Percentiles rank a stretch among this genome's conserved stretches.
phyloP scores from a whole-genome alignment of 78 protist genomes.

The Bigelowiella natans region DNA sequence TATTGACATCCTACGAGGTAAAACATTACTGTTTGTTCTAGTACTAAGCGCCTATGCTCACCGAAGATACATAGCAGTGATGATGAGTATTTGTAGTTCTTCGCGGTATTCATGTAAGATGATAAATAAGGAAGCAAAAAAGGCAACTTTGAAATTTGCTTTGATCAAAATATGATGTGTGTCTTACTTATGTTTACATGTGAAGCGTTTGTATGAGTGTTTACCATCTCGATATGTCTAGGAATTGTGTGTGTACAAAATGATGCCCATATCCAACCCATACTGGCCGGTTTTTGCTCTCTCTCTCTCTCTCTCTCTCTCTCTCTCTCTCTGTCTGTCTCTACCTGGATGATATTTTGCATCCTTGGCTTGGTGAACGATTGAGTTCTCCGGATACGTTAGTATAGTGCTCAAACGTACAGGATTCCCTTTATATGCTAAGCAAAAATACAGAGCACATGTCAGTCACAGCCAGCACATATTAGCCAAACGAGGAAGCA shows the following conservation, averaged over 20 bases:
- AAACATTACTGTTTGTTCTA: background rate
- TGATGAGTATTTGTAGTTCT: background rate
- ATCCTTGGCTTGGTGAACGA: background rate
- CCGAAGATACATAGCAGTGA: background rate
- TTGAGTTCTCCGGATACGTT: background rate
- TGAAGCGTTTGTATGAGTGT: no score
- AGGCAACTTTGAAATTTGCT: no score
- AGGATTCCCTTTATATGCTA: background rate
- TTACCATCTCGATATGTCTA: no score
- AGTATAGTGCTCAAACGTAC: background rate
- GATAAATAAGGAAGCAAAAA: no score
- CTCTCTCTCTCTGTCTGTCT: background rate
- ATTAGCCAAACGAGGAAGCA: no score
- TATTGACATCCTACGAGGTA: background rate
- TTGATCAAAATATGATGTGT: background rate
- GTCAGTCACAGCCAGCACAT: no score
- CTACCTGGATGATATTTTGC: background rate
- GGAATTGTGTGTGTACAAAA: background rate
- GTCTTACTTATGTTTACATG: background rate
- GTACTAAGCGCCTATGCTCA: no score
- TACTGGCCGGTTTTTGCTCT: background rate
- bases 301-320: background rate
- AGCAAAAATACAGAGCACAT: no score
- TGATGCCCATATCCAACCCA: background rate
- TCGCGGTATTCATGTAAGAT: no score